A percentile compares a stretch with the other conserved stretches of the same genome.
These are phyloP conservation scores for Brettanomyces nanus DNA, from an alignment of 805 yeast species.

Conservation along the genomic window DNA sequence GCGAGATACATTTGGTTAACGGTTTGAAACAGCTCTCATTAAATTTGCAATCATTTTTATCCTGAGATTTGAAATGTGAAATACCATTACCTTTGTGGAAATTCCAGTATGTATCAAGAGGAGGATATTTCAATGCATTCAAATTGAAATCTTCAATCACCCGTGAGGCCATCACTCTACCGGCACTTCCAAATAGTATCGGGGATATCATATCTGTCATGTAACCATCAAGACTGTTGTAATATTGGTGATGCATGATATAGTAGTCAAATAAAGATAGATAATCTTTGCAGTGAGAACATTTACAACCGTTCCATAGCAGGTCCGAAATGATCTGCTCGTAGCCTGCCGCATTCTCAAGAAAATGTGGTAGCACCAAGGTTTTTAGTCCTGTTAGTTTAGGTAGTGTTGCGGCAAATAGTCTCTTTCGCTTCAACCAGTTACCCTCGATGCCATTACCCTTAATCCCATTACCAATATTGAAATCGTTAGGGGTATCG, in stretches of 20 bases:
- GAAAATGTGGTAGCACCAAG: conserved; percentile 49
- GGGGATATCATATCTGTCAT: conserved; percentile 57
- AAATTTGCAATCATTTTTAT: conserved; percentile 32
- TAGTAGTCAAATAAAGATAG: conserved; percentile 50
- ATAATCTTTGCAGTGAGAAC: conserved; percentile 42
- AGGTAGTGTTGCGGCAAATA: conserved; percentile 45
- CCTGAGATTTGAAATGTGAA: conserved; percentile 22
- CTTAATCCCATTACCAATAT: conserved; percentile 34
- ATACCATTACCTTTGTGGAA: conserved; percentile 34
- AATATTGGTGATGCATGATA: conserved; percentile 57
- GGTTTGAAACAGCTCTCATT: conserved; percentile 36
- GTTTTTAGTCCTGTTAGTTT: conserved; percentile 31
- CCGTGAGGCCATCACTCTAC: conserved; percentile 35
- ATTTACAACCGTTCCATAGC: conserved; percentile 73
- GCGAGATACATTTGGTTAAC: conserved; percentile 33
- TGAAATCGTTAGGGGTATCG: conserved; percentile 49
- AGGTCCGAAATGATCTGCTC: conserved; percentile 64
- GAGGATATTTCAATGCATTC: conserved; percentile 21
- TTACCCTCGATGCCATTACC: conserved; percentile 60
- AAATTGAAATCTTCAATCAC: conserved; percentile 17
- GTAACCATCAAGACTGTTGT: conserved; percentile 33
- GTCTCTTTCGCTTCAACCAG: conserved; percentile 46
- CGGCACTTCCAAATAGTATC: conserved; percentile 45
- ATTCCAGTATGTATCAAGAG: conserved; percentile 33
- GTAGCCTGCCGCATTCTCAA: conserved; percentile 56